phyloP scores from a whole-genome alignment of 2,329 filamentous ascomycete species.

The Orbilia javanica region DNA sequence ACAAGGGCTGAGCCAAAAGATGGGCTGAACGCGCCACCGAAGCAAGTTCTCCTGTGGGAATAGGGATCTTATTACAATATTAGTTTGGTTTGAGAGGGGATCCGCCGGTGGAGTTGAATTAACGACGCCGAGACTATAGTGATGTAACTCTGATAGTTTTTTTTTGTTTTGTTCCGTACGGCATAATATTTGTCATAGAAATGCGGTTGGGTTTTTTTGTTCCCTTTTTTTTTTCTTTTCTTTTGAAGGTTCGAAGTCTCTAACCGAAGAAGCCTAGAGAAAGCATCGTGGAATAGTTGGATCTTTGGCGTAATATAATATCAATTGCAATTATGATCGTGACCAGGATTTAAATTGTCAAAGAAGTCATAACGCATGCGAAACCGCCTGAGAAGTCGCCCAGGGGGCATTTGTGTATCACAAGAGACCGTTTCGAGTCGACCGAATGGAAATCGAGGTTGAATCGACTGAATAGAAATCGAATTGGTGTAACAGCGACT shows the following conservation, averaged over 20 bases:
- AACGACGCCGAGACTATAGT: not conserved
- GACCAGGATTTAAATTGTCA: not conserved
- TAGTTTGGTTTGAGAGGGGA: not conserved
- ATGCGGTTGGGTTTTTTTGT: not conserved
- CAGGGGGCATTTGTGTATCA: not conserved
- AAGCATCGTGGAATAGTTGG: too few relatives aligned
- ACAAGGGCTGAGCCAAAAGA: conserved; percentile 11
- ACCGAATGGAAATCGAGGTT: not conserved
- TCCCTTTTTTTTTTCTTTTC: not conserved
- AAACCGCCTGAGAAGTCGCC: conserved; percentile 7
- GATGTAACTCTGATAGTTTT: conserved; percentile 36
- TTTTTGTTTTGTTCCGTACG: not conserved
- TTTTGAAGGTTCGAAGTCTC: not conserved
- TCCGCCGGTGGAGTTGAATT: not conserved
- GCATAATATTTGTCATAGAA: conserved; percentile 44
- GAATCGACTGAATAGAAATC: too few relatives aligned
- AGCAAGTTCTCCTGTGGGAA: not conserved
- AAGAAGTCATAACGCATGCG: not conserved
- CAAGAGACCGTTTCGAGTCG: not conserved
- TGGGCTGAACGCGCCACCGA: not conserved
- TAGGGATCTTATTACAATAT: not conserved
- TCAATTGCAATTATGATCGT: not conserved
- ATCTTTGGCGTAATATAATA: too few relatives aligned
- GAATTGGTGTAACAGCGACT: not conserved
- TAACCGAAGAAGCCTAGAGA: too few relatives aligned